Conservation (phyloP, 192 early-diverging fungal genomes). For the Rhizoclosmatium globosum region DNA sequence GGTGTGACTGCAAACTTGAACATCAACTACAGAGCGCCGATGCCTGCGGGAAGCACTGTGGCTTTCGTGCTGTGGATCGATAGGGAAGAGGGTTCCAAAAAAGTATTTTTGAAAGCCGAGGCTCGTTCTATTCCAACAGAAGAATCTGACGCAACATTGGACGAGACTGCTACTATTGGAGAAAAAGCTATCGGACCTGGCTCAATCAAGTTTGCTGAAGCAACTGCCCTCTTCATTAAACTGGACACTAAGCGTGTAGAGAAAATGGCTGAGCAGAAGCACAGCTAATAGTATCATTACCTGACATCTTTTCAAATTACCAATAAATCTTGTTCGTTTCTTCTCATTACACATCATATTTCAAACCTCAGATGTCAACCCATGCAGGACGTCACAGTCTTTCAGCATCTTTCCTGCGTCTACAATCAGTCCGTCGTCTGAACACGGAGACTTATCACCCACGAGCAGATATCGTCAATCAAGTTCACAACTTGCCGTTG, state of each 20-base stretch:
- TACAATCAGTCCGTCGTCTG: too few species aligned
- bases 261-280: too few species aligned
- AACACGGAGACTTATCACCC: too few species aligned
- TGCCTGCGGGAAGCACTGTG: slow-evolving; percentile 11
- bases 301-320: too few species aligned
- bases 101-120: slow-evolving; percentile 36
- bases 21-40: slow-evolving; percentile 36
- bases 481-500: too few species aligned
- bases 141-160: not conserved
- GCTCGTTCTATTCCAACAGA: not conserved
- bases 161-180: not conserved
- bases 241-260: not conserved
- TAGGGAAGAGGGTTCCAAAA: slow-evolving; percentile 19
- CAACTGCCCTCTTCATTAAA: slow-evolving; percentile 30
- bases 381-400: too few species aligned
- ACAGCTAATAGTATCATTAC: too few species aligned
- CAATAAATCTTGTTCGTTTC: too few species aligned
- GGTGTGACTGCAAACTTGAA: slow-evolving; percentile 43
- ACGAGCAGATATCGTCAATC: too few species aligned
- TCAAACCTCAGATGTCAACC: too few species aligned
- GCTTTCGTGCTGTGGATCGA: slow-evolving; percentile 36
- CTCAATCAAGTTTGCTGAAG: slow-evolving; percentile 26
- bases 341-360: too few species aligned
- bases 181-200: slow-evolving; percentile 18
- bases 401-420: too few species aligned